These are phyloP conservation scores for Hygrocybe coccinea DNA, from an alignment of 768 basidiomycete genomes.

Conservation along the genomic window DNA sequence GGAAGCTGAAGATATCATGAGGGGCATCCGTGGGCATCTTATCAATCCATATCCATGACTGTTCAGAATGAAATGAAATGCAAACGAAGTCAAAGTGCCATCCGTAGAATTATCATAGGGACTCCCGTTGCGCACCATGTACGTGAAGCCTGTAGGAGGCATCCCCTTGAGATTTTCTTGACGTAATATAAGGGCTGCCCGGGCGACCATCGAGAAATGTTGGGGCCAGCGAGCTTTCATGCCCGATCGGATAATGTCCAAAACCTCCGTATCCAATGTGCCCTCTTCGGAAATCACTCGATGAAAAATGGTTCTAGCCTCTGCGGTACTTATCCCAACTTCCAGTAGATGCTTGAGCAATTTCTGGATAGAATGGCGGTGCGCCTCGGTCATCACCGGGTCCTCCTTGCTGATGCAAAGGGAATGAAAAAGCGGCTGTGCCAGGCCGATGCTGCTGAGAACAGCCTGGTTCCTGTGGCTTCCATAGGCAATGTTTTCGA, in stretches of 20 bases:
- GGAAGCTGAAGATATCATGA: conserved; percentile 37
- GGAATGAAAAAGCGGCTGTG: conserved; percentile 47
- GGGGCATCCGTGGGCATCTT: conserved; percentile 31
- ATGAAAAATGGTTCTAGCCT: conserved; percentile 63
- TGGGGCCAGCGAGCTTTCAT: conserved; percentile 76
- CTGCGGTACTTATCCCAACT: conserved; percentile 63
- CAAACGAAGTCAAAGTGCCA: too few relatives aligned
- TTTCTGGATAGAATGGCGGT: conserved; percentile 55
- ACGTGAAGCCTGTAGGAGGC: conserved; percentile 62
- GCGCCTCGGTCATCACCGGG: conserved; percentile 35
- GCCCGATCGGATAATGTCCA: conserved; percentile 65
- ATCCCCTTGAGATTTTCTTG: conserved; percentile 50
- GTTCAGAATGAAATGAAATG: neutral
- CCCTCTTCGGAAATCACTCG: conserved; percentile 45
- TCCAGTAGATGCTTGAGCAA: conserved; percentile 66
- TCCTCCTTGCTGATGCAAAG: conserved; percentile 19
- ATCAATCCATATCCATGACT: conserved; percentile 52
- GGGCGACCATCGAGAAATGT: conserved; percentile 65
- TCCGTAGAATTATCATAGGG: neutral
- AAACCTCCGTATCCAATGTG: conserved; percentile 54
- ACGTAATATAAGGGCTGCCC: conserved; percentile 46
- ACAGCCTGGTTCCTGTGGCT: conserved; percentile 70
- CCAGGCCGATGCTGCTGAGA: conserved; percentile 55
- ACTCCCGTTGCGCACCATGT: conserved; percentile 47
- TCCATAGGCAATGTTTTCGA: conserved; percentile 56